Conservation (phyloP, 768 basidiomycete genomes). For the Trametes meyenii region DNA sequence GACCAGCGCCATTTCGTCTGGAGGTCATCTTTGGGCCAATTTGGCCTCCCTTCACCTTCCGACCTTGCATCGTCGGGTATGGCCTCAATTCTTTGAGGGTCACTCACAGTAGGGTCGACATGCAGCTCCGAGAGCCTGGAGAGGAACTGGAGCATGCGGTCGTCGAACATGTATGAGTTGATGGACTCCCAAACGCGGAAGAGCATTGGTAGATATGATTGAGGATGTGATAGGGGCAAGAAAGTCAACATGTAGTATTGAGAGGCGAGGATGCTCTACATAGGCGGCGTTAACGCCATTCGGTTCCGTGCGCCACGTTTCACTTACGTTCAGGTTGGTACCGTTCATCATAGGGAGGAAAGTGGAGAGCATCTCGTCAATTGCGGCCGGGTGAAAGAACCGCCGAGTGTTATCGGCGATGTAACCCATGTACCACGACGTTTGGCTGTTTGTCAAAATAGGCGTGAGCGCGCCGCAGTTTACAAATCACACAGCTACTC, state of each 20-base stretch:
- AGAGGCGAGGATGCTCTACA: constrained; percentile 71
- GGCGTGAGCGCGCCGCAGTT: not conserved
- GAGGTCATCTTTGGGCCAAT: constrained; percentile 51
- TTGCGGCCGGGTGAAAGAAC: constrained; percentile 89
- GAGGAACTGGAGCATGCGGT: constrained; percentile 85
- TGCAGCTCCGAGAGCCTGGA: constrained; percentile 79
- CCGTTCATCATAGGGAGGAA: constrained; percentile 83
- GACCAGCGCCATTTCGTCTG: constrained; percentile 51
- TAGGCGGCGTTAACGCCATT: constrained; percentile 10
- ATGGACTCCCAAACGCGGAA: constrained; percentile 88
- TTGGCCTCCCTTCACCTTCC: constrained; percentile 61
- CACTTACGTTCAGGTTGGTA: constrained; percentile 68
- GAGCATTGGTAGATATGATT: constrained; percentile 80
- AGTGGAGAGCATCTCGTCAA: constrained; percentile 84
- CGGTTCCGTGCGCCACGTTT: not conserved
- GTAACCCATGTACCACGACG: constrained; percentile 78
- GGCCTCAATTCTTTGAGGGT: constrained; percentile 66
- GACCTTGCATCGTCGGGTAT: constrained; percentile 72
- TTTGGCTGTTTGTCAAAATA: constrained; percentile 48
- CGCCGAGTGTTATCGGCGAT: constrained; percentile 68
- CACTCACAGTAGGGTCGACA: constrained; percentile 73
- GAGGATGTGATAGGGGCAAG: constrained; percentile 82
- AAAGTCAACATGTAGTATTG: constrained; percentile 88
- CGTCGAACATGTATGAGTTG: constrained; percentile 89
- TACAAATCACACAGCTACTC: constrained; percentile 31